phyloP scores from a whole-genome alignment of 768 basidiomycete genomes.

The Tulasnella sp. region DNA sequence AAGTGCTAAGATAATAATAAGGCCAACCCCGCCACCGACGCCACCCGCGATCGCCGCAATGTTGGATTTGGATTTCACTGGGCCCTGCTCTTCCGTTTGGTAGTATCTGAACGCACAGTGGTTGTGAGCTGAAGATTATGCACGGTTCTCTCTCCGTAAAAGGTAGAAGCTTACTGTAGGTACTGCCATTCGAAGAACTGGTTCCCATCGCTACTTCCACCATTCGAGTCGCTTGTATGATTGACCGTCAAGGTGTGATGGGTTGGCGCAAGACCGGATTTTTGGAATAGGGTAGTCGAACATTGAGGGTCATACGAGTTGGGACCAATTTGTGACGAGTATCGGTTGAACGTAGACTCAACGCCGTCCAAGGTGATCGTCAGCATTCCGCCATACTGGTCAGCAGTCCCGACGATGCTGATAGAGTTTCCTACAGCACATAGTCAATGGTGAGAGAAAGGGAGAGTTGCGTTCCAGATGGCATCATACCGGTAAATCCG shows the following conservation, averaged over 20 bases:
- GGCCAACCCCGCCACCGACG: slow-evolving; percentile 7
- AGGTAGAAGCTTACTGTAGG: neutral
- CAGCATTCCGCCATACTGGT: neutral
- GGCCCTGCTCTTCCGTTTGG: neutral
- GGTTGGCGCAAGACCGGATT: neutral
- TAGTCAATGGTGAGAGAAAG: neutral
- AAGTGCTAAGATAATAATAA: neutral
- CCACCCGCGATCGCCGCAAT: slow-evolving; percentile 8
- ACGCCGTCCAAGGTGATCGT: neutral
- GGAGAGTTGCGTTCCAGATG: neutral
- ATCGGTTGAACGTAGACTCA: neutral
- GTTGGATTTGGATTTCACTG: neutral
- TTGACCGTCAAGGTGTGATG: slow-evolving; percentile 10
- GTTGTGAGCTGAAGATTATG: neutral
- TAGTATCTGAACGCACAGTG: neutral
- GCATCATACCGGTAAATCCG: neutral
- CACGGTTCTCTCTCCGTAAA: neutral
- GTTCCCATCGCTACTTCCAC: neutral
- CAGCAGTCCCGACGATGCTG: neutral
- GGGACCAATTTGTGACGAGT: neutral
- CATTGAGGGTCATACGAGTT: neutral
- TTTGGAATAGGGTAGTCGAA: neutral
- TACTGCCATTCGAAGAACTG: slow-evolving; percentile 16
- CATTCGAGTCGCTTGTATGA: neutral
- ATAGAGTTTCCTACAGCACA: neutral